These are phyloP conservation scores for Globisporangium camurandrum DNA, from an alignment of 352 stramenopile genomes.

Conservation along the genomic window DNA sequence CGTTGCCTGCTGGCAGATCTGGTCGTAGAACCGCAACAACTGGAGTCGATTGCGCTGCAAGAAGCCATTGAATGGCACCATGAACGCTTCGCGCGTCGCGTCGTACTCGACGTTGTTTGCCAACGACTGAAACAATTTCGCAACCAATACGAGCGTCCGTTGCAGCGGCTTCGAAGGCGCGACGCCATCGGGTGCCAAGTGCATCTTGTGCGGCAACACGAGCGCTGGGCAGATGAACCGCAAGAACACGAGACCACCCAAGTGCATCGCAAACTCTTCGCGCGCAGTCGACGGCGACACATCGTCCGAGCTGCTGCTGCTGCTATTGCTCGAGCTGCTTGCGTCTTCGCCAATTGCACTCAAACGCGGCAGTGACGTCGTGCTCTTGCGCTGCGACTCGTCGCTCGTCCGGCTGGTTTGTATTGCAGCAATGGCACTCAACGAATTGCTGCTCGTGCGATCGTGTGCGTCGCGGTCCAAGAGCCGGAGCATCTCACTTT, in stretches of 20 bases:
- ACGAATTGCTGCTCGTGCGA: constrained; percentile 44
- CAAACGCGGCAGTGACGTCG: constrained; percentile 34
- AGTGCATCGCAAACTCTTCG: constrained; percentile 70
- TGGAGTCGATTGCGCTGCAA: constrained; percentile 44
- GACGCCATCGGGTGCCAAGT: constrained; percentile 36
- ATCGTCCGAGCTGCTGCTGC: not conserved
- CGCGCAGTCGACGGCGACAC: constrained; percentile 32
- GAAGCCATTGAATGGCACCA: constrained; percentile 73
- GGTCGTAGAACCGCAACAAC: constrained; percentile 68
- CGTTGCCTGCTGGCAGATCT: constrained; percentile 59
- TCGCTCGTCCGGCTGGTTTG: constrained; percentile 15
- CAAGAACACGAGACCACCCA: constrained; percentile 73
- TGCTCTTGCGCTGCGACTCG: constrained; percentile 25
- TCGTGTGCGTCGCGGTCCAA: constrained; percentile 60
- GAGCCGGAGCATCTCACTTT: constrained; percentile 65
- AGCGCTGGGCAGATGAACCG: constrained; percentile 71
- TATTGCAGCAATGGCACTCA: constrained; percentile 47
- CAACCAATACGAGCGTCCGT: constrained; percentile 63
- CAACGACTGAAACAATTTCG: constrained; percentile 76
- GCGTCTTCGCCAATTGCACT: constrained; percentile 48
- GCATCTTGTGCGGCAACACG: constrained; percentile 66
- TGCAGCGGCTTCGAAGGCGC: constrained; percentile 42
- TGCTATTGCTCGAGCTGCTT: not conserved
- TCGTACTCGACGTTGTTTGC: constrained; percentile 75
- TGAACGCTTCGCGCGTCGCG: constrained; percentile 50